Evolutionary conservation across 2,329 filamentous ascomycete genomes (phyloP).

Genomic region (Pyrenochaeta sp.): DNA sequence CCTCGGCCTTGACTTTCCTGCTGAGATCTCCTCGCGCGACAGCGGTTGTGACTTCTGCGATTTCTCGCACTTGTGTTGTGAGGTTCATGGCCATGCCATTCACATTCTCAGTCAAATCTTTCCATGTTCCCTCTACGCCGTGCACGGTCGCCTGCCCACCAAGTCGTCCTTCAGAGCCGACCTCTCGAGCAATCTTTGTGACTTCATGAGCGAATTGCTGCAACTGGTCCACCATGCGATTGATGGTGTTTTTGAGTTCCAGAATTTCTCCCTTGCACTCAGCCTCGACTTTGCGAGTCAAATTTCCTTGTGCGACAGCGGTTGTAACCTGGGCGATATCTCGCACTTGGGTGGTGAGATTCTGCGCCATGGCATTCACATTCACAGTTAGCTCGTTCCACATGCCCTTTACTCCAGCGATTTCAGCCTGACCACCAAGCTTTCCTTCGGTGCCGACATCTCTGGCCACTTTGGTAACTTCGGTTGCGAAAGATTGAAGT

Average conservation of each 20-base stretch:
- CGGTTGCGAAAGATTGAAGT: slow-evolving; percentile 69
- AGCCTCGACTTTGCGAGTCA: slow-evolving; percentile 60
- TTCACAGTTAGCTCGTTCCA: slow-evolving; percentile 70
- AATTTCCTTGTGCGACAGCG: slow-evolving; percentile 59
- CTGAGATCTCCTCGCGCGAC: slow-evolving; percentile 61
- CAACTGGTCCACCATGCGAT: slow-evolving; percentile 61
- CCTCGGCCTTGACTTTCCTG: slow-evolving; percentile 61
- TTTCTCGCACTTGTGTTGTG: slow-evolving; percentile 61
- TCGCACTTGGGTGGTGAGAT: slow-evolving; percentile 61
- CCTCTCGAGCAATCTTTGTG: slow-evolving; percentile 60
- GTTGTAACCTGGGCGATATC: slow-evolving; percentile 62
- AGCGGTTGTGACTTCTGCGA: slow-evolving; percentile 61
- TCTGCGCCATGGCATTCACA: slow-evolving; percentile 63
- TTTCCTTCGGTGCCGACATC: slow-evolving; percentile 71
- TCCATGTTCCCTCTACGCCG: slow-evolving; percentile 62
- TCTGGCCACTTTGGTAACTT: slow-evolving; percentile 69
- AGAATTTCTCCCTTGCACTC: slow-evolving; percentile 61
- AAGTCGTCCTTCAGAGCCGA: slow-evolving; percentile 60
- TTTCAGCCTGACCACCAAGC: slow-evolving; percentile 69
- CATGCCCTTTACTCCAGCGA: slow-evolving; percentile 70
- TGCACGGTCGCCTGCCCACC: slow-evolving; percentile 61
- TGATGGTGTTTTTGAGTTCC: slow-evolving; percentile 61
- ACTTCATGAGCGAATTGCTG: slow-evolving; percentile 62
- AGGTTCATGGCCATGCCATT: slow-evolving; percentile 63
- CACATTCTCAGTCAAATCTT: slow-evolving; percentile 62